Conservation (phyloP, 139 green algal species). For the Chlorella sp. region DNA sequence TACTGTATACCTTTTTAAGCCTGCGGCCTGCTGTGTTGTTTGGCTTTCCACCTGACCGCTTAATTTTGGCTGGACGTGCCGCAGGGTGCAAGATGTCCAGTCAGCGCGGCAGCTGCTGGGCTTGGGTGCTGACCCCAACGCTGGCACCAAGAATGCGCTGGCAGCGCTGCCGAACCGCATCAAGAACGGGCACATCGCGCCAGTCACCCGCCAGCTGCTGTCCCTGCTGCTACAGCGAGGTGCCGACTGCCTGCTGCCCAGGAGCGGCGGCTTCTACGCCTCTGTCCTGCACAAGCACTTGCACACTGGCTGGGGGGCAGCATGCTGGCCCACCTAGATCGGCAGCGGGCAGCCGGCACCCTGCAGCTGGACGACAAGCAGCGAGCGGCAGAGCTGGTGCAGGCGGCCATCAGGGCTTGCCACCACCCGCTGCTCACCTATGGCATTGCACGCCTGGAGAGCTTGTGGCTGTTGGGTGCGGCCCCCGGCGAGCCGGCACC, state of each 20-base stretch:
- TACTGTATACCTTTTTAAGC: neutral
- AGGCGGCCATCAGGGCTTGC: neutral
- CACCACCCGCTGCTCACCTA: neutral
- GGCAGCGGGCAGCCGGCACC: neutral
- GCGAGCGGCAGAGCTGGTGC: neutral
- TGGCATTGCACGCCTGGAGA: neutral
- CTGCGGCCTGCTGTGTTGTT: neutral
- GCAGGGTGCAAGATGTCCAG: neutral
- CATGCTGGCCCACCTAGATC: neutral
- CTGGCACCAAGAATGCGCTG: neutral
- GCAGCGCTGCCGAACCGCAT: neutral
- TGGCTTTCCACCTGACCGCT: too few relatives aligned
- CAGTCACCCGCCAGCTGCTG: neutral
- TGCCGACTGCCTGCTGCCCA: neutral
- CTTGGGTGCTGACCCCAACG: neutral
- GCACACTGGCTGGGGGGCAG: neutral
- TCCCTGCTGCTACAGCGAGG: neutral
- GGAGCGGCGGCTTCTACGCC: neutral
- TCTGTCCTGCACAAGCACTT: neutral
- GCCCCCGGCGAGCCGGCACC: neutral
- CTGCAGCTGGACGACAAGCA: neutral
- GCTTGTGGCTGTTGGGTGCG: neutral
- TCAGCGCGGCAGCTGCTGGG: neutral
- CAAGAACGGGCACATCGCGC: neutral
- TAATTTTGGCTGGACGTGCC: too few relatives aligned